Conservation (phyloP, 768 basidiomycete species). For the Lentinula lateritia region DNA sequence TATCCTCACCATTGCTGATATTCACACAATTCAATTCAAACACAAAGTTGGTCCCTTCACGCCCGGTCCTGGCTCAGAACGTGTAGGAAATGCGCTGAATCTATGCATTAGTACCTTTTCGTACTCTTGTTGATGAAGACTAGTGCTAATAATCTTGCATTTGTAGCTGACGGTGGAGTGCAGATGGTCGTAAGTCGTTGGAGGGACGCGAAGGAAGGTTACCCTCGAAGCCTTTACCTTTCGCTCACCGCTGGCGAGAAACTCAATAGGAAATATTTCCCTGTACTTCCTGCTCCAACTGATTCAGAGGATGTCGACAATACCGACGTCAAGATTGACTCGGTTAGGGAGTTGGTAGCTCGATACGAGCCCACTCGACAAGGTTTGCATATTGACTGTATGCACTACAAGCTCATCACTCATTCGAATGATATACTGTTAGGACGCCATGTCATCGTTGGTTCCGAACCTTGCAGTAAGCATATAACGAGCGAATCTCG, state of each 20-base stretch:
- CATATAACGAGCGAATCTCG: not conserved
- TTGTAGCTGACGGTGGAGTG: not conserved
- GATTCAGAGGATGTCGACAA: not conserved
- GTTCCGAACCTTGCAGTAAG: slow-evolving; percentile 1
- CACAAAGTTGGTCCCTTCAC: not conserved
- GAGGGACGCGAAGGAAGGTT: not conserved
- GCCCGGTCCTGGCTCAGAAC: not conserved
- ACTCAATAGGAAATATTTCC: not conserved
- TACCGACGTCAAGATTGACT: not conserved
- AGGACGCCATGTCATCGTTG: slow-evolving; percentile 1
- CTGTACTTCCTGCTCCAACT: not conserved
- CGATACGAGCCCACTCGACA: not conserved
- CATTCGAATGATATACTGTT: not conserved
- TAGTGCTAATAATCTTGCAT: not conserved
- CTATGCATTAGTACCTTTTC: not conserved
- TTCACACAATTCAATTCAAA: not conserved
- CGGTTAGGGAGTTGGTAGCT: not conserved
- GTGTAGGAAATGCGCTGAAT: not conserved
- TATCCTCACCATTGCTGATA: not conserved
- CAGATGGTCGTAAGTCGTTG: not conserved
- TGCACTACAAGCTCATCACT: not conserved
- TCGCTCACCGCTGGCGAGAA: not conserved
- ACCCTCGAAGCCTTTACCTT: not conserved
- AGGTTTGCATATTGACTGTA: not conserved
- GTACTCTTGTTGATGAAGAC: not conserved